These are phyloP conservation scores for Kluyveromyces sp. DNA, from an alignment of 1,139 yeast genomes.

Conservation along the genomic window DNA sequence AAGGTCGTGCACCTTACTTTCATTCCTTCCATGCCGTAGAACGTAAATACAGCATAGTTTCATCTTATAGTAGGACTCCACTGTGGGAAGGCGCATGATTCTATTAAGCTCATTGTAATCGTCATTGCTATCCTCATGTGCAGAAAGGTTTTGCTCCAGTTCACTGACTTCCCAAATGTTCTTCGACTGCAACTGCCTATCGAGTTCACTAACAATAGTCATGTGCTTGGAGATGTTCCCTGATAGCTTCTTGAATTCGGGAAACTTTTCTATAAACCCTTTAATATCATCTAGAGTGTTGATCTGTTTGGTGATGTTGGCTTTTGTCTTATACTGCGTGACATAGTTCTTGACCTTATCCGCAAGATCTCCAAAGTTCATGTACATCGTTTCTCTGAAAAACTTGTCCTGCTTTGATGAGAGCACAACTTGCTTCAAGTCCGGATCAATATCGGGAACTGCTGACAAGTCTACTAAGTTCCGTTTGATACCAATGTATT, in stretches of 20 bases:
- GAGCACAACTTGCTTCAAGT: constrained; percentile 53
- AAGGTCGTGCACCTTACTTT: constrained; percentile 16
- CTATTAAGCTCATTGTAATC: constrained; percentile 44
- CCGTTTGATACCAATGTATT: constrained; percentile 70
- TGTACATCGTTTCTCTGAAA: constrained; percentile 70
- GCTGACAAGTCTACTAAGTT: constrained; percentile 65
- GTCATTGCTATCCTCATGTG: constrained; percentile 50
- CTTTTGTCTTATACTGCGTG: constrained; percentile 70
- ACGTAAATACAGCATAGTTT: constrained; percentile 67
- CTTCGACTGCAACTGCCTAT: constrained; percentile 52
- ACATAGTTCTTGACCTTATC: constrained; percentile 83
- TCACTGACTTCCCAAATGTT: constrained; percentile 84
- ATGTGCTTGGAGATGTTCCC: constrained; percentile 92
- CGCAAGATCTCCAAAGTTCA: constrained; percentile 92
- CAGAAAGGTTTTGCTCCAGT: constrained; percentile 76
- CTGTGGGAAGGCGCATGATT: constrained; percentile 31
- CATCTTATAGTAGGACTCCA: constrained; percentile 41
- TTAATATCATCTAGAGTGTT: constrained; percentile 84
- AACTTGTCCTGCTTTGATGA: constrained; percentile 68
- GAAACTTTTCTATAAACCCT: constrained; percentile 82
- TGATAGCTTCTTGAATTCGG: constrained; percentile 82
- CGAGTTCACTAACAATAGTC: constrained; percentile 79
- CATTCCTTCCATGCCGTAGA: constrained; percentile 48
- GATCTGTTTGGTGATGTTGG: constrained; percentile 64
- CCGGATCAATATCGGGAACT: constrained; percentile 36